Evolutionary conservation across 352 stramenopile species (phyloP).

Genomic region (Globisporangium nagaii): DNA sequence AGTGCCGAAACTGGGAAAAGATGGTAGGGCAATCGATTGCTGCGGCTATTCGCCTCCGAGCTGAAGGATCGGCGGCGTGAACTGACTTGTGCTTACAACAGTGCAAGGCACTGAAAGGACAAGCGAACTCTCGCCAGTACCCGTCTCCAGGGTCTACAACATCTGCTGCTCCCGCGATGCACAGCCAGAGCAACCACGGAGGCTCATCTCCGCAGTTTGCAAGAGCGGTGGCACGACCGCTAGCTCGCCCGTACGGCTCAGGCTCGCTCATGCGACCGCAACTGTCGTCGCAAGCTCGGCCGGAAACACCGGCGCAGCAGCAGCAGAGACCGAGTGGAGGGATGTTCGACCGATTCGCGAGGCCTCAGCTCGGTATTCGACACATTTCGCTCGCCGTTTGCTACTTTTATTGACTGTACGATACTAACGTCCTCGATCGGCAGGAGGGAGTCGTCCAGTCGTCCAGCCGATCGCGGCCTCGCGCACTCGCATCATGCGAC

Average conservation of each 20-base stretch:
- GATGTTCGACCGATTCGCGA: conserved; percentile 59
- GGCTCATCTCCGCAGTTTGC: conserved; percentile 40
- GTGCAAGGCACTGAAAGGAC: conserved; percentile 69
- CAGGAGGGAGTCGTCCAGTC: conserved; percentile 18
- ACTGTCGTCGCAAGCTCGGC: conserved; percentile 17
- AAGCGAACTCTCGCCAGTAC: conserved; percentile 42
- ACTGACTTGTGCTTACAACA: conserved; percentile 15
- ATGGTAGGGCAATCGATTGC: conserved; percentile 38
- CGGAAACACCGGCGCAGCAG: conserved; percentile 32
- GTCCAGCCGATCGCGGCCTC: conserved; percentile 34
- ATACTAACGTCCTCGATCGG: conserved; percentile 7
- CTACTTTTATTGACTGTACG: too few relatives aligned
- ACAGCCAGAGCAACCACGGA: conserved; percentile 25
- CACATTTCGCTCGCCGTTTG: neutral
- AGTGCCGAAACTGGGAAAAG: conserved; percentile 87
- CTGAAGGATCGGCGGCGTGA: neutral
- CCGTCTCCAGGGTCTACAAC: conserved; percentile 50
- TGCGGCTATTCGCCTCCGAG: neutral
- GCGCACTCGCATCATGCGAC: conserved; percentile 52
- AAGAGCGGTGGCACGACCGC: conserved; percentile 31
- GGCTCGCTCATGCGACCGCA: conserved; percentile 18
- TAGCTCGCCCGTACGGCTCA: conserved; percentile 24
- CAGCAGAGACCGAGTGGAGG: conserved; percentile 43
- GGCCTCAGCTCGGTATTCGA: conserved; percentile 46
- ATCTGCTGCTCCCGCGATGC: conserved; percentile 26